Conservation (phyloP, 1,284 basidiomycete genomes). For the Hypsizygus ulmarius region DNA sequence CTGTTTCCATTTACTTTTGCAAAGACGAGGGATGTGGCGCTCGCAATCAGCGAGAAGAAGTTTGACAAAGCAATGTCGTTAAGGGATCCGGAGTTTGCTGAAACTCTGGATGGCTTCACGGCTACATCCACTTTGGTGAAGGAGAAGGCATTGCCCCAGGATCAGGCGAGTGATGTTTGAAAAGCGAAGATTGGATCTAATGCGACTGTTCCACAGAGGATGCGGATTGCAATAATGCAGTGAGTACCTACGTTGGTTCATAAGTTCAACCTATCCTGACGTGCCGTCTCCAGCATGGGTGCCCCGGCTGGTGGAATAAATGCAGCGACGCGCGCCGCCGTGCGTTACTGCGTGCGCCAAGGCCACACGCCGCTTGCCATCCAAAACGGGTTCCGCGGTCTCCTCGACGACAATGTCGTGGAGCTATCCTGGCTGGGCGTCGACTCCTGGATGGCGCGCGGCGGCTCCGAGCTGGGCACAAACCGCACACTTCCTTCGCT, state of each 20-base stretch:
- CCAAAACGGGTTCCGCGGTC: conserved; percentile 93
- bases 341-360: conserved; percentile 89
- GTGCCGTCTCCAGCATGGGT: conserved; percentile 62
- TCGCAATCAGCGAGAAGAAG: conserved; percentile 81
- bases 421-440: conserved; percentile 96
- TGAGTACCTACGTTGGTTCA: conserved; percentile 39
- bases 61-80: conserved; percentile 87
- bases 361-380: conserved; percentile 91
- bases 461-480: conserved; percentile 98
- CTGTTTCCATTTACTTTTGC: conserved; percentile 2
- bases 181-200: conserved; percentile 1
- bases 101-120: conserved; percentile 83
- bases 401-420: conserved; percentile 86
- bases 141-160: conserved; percentile 58
- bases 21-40: conserved; percentile 83
- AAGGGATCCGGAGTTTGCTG: conserved; percentile 90
- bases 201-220: conserved; percentile 48
- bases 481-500: conserved; percentile 86
- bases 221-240: conserved; percentile 93
- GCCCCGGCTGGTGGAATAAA: conserved; percentile 99
- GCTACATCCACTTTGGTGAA: conserved; percentile 67
- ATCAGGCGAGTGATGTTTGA: conserved; percentile 46
- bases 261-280: neutral
- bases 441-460: conserved; percentile 93
- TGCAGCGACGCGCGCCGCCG: conserved; percentile 92